Base-by-base conservation (phyloP, 441 rosid species). In the Brassica hybrid region DNA sequence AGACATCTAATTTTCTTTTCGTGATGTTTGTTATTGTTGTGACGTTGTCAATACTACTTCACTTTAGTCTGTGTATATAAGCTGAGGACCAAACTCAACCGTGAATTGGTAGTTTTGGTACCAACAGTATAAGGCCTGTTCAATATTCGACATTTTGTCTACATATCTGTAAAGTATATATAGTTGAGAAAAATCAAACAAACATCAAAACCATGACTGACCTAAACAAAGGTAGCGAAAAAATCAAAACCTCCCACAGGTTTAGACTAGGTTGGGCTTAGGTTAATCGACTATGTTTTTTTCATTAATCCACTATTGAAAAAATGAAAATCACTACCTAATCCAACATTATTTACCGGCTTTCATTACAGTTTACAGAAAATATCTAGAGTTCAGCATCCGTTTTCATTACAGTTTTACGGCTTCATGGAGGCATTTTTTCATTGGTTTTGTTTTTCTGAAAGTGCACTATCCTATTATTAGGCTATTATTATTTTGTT, bases 171-270 rank as follows among this genome's bases (percentile, higher is more conserved):
- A 38, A 71, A 41, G 75, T 9, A 71, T 14, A 41, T 9, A 71
- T 14, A 41, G 32, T 34, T 34, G 7, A 60, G 11, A 67, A 59
- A 27, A 14, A 14, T 41, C 45, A 65, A 75, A 59, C 3, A 43
- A 41, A 45, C 54, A 48, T 75, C 73, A 67, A 67, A 67, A 18
- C 45, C 50, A 27, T 41, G 78, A 17, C 50, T 75, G 62, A 5
- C 62, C n/a, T 45, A 54, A 45, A 59, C 18, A 45, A 75, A 68
- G 62, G 45, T 67, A 8, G 61, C 16, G 16, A 75, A 27, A 19
- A 17, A 18, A 75, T 43, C 61, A 67, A 58, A 74, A 16, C 69
- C 61, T 61, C 68, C 74, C 69, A 68, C 69, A 32, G 32, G 56
- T 69, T 68, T 68, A 59, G 73, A 67, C 61, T 5, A 74, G 7